These are phyloP conservation scores for Pyracantha coccinea DNA, from an alignment of 331 rosid species.

Conservation along the genomic window DNA sequence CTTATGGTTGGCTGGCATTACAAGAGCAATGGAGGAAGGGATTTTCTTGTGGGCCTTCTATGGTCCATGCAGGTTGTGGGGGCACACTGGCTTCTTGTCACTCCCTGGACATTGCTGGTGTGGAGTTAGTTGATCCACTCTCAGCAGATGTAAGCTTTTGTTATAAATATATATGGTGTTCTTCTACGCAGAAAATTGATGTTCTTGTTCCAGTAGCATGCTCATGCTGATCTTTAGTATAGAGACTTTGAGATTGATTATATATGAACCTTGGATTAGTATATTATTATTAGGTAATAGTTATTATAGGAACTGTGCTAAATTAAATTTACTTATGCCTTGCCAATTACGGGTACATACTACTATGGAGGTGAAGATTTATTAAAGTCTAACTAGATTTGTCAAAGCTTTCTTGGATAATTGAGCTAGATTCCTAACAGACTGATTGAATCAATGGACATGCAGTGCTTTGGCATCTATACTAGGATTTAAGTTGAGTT, in stretches of 20 bases:
- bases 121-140: slow-evolving; percentile 95
- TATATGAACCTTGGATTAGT: background rate
- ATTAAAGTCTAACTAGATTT: background rate
- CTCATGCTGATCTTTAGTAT: background rate
- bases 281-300: background rate
- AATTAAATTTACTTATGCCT: background rate
- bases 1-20: slow-evolving; percentile 93
- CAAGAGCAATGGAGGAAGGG: slow-evolving; percentile 99
- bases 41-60: slow-evolving; percentile 94
- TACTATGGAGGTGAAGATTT: background rate
- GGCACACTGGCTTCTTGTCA: slow-evolving; percentile 96
- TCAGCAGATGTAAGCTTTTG: slow-evolving; percentile 77
- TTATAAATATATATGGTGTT: background rate
- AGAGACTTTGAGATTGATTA: background rate
- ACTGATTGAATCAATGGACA: background rate
- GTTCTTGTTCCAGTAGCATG: too few relatives aligned
- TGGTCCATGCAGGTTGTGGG: slow-evolving; percentile 98
- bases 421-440: background rate
- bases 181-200: too few relatives aligned
- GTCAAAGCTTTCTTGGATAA: background rate
- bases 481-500: background rate
- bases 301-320: background rate
- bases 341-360: background rate
- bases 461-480: background rate
- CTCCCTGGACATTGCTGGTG: slow-evolving; percentile 96